A percentile compares a stretch with the other conserved stretches of the same genome.
Evolutionary conservation across 345 rosid genomes (phyloP).

Genomic region (Populus davidiana): DNA sequence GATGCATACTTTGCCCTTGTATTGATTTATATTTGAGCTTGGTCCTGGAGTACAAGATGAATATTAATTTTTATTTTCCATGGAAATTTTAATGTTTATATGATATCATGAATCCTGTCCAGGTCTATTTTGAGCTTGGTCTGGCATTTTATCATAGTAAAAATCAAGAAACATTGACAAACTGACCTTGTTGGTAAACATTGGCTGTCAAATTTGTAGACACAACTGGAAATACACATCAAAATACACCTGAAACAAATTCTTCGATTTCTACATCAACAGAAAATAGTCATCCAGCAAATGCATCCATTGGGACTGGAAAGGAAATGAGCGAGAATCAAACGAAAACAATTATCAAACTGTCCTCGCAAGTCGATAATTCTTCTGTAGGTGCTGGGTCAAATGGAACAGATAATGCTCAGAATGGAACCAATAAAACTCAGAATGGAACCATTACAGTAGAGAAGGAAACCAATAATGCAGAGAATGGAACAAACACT

Average conservation of each 20-base stretch:
- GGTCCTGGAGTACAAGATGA: neutral
- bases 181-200: conserved; percentile 7
- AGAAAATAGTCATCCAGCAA: conserved; percentile 31
- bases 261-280: conserved; percentile 31
- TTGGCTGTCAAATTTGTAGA: conserved; percentile 44
- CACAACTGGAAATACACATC: conserved; percentile 25
- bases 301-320: conserved; percentile 40
- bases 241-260: conserved; percentile 44
- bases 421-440: neutral
- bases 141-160: neutral
- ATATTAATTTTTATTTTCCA: neutral
- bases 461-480: conserved; percentile 34
- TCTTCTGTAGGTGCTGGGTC: conserved; percentile 15
- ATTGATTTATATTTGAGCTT: neutral
- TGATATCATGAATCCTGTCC: neutral
- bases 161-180: neutral
- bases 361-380: conserved; percentile 4
- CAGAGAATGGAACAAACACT: conserved; percentile 43
- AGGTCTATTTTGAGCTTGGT: neutral
- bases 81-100: neutral
- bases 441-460: conserved; percentile 15
- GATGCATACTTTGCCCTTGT: neutral
- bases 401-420: conserved; percentile 29
- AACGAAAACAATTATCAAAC: conserved; percentile 27
- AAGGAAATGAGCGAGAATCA: conserved; percentile 37